phyloP scores from a whole-genome alignment of 169 alveolate species.

The Cytauxzoon felis region DNA sequence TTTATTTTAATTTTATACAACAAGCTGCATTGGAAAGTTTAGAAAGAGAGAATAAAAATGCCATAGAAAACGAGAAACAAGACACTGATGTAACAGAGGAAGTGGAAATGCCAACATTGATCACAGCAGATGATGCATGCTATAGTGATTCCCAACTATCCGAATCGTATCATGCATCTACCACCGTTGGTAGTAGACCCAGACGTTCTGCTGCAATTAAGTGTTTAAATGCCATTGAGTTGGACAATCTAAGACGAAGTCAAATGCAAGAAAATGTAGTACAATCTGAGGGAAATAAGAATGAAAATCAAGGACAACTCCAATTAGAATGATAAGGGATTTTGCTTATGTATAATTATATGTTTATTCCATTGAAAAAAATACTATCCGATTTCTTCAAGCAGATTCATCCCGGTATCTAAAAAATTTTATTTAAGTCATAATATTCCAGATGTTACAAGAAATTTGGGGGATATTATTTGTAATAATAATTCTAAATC shows the following conservation, averaged over 20 bases:
- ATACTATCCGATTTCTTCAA: not conserved
- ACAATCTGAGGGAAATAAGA: not conserved
- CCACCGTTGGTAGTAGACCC: slow-evolving; percentile 14
- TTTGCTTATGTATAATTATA: no score
- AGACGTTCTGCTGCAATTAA: slow-evolving; percentile 43
- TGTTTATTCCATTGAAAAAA: not conserved
- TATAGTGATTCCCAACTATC: not conserved
- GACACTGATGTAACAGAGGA: not conserved
- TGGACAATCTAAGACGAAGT: slow-evolving; percentile 8
- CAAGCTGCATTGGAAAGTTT: slow-evolving; percentile 4
- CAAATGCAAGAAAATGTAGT: not conserved
- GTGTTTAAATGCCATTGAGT: slow-evolving; percentile 30
- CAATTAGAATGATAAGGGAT: no score
- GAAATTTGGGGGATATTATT: not conserved
- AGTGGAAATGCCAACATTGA: not conserved
- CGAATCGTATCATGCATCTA: not conserved
- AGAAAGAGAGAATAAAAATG: not conserved
- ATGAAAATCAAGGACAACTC: not conserved
- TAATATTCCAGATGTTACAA: not conserved
- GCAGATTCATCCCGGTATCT: not conserved
- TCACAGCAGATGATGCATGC: not conserved
- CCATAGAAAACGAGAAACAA: not conserved
- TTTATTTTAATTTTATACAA: slow-evolving; percentile 9
- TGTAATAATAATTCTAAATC: not conserved
- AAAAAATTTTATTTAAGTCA: no score